Base-by-base conservation (phyloP, 768 basidiomycete species). In the Guyanaporus albipodus region DNA sequence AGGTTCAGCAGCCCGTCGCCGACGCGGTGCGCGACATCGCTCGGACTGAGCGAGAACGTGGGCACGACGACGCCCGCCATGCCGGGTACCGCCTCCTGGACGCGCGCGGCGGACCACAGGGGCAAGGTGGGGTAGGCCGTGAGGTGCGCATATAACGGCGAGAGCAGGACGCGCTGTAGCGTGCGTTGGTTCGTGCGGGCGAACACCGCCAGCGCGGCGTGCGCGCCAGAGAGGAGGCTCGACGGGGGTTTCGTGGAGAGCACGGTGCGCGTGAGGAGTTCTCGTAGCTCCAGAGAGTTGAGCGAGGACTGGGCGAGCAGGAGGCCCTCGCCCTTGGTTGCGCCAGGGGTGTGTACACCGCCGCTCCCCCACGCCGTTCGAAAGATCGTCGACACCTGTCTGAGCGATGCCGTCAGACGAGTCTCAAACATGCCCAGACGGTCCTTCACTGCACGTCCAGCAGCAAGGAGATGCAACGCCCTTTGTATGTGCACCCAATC, bases 1-100 rank as follows among this genome's bases (percentile, higher is more conserved):
- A 99, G 79, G 68, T 95, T 96, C 26, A 97, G 74, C 27, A 99
- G 70, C n/a, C 93, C 92, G 60, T 98, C 96, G 3, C 90, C 88
- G 26, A 97, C 84, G 47, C 83, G 82, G 49, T 93, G 88, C 50
- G 96, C 84, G 4, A 79, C 82, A 44, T 91, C 89, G 44, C 85
- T 95, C 1, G 93, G 94, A 9, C 89, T 90, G 11, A 97, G 74
- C 1, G 93, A 96, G 70, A 99, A 99, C 6, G 80, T 89, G 2
- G 96, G 96, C 6, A 98, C 79, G 59, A 72, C 67, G 21, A 74
- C 61, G 12, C 70, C 73, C 18, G 73, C 71, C 18, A 73, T 67
- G 7, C 67, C 69, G 0, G 56, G 49, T 0, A 53, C 45, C 4
- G 46, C 46, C 0, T 59, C 54, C n/a, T 57, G 52, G 6, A 23